Evolutionary conservation across 371 early-diverging fungal genomes (phyloP), one percentile per base, ranked within the genome.

Genomic region (Mortierella polycephala): DNA sequence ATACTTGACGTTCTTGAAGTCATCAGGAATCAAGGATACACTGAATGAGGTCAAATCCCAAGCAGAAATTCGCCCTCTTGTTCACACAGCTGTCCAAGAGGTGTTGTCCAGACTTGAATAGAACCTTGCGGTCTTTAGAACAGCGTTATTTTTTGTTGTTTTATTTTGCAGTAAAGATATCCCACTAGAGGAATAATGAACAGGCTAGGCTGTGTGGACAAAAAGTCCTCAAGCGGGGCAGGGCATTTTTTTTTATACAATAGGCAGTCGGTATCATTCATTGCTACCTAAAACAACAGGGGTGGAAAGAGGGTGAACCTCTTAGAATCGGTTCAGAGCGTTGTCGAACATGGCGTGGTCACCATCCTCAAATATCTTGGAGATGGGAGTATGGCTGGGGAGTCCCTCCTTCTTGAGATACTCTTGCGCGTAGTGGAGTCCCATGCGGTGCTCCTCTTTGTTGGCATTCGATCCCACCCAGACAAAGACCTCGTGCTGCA

Each of bases 381-480:
- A 83, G 61, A 93, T 87, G 56, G 92, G 91, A 5, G 89, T 85
- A 44, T 83, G 85, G 44, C 85, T 42, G 7, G 92, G 85, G 40
- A 88, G 83, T 42, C 81, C 81, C 30, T 82, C 62, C 13, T 73
- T 62, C 67, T 85, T 84, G 59, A 91, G 75, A 74, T 91, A 90
- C 49, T 86, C 82, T 58, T 91, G 86, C 13, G 93, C 92, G 69
- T 85, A 87, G 58, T 87, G 85, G 30, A 93, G 69, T 14, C 90
- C 90, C 51, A 77, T 62, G 42, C 67, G 74, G 57, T 86, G 82
- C 79, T 93, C 94, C 41, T 88, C 86, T 16, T 83, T 73, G 52
- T 84, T 86, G 16, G 93, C 89, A 11, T 83, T 64, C 5, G 73
- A 56, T 20, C 96, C 95, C 60, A 94, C 92, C 92, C 92, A 94